A percentile compares a stretch with the other conserved stretches of the same genome.
phyloP scores from a whole-genome alignment of 768 basidiomycete genomes.

The Ephemerocybe angulata region DNA sequence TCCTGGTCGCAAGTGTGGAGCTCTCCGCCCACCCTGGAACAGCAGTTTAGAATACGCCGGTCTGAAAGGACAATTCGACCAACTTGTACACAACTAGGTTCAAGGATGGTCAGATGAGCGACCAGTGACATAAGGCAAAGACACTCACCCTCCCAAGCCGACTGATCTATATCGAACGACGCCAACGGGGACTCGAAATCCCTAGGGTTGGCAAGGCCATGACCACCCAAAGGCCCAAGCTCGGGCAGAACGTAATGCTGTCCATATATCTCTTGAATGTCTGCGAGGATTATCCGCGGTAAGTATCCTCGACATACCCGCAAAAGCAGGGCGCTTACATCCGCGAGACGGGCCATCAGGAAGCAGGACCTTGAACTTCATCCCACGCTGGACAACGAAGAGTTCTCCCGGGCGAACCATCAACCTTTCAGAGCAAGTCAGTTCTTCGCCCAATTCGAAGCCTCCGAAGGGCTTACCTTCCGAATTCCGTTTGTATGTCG shows the following conservation, averaged over 20 bases:
- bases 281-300: constrained; percentile 24
- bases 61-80: constrained; percentile 1
- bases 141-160: constrained; percentile 50
- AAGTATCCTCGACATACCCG: neutral
- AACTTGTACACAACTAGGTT: constrained; percentile 49
- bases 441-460: neutral
- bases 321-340: constrained; percentile 35
- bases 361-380: constrained; percentile 60
- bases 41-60: neutral
- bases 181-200: constrained; percentile 68
- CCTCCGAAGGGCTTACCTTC: constrained; percentile 40
- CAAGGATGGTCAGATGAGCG: neutral
- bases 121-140: neutral
- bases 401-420: constrained; percentile 66
- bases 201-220: constrained; percentile 61
- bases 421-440: constrained; percentile 32
- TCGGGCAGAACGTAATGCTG: constrained; percentile 61
- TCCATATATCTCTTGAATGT: constrained; percentile 63
- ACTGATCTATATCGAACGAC: constrained; percentile 62
- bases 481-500: constrained; percentile 68
- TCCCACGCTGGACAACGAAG: constrained; percentile 61
- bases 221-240: constrained; percentile 60
- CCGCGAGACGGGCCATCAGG: constrained; percentile 61
- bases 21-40: constrained; percentile 48
- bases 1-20: constrained; percentile 52